A percentile compares a stretch with the other conserved stretches of the same genome.
These are phyloP conservation scores for Chaetothyriales sp. DNA, from an alignment of 2,329 filamentous ascomycete species.

Conservation along the genomic window DNA sequence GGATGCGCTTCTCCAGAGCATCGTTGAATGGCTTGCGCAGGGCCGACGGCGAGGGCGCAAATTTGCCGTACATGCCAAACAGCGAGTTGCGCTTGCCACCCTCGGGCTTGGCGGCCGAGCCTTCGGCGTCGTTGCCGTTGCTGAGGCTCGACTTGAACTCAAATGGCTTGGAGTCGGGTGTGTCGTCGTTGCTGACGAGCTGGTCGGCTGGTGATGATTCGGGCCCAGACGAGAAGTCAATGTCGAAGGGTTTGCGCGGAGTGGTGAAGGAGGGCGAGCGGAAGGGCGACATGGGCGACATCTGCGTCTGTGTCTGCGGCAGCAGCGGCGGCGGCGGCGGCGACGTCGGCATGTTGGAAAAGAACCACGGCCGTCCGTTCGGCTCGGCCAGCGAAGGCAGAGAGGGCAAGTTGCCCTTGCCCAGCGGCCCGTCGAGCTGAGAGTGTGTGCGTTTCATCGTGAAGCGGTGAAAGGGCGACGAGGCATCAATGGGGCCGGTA, in stretches of 20 bases:
- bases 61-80: constrained; percentile 30
- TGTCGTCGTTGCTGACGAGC: constrained; percentile 34
- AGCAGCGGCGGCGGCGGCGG: constrained; percentile 12
- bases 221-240: constrained; percentile 35
- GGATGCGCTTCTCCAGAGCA: constrained; percentile 30
- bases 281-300: constrained; percentile 26
- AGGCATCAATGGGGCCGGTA: constrained; percentile 32
- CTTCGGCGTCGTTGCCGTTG: constrained; percentile 3
- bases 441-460: constrained; percentile 33
- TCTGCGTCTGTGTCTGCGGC: neutral
- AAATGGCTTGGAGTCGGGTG: constrained; percentile 27
- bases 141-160: constrained; percentile 5
- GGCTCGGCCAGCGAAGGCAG: constrained; percentile 37
- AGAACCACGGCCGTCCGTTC: constrained; percentile 37
- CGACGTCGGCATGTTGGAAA: constrained; percentile 27
- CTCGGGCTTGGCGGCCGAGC: constrained; percentile 9
- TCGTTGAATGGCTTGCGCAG: constrained; percentile 40
- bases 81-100: constrained; percentile 27
- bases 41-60: constrained; percentile 42
- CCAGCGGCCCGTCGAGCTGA: constrained; percentile 30
- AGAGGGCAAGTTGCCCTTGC: constrained; percentile 28
- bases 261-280: constrained; percentile 34
- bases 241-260: constrained; percentile 32
- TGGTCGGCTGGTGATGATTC: constrained; percentile 34
- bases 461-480: constrained; percentile 36